These are phyloP conservation scores for Plenodomus biglobosus DNA, from an alignment of 2,329 filamentous ascomycete species.

Conservation along the genomic window DNA sequence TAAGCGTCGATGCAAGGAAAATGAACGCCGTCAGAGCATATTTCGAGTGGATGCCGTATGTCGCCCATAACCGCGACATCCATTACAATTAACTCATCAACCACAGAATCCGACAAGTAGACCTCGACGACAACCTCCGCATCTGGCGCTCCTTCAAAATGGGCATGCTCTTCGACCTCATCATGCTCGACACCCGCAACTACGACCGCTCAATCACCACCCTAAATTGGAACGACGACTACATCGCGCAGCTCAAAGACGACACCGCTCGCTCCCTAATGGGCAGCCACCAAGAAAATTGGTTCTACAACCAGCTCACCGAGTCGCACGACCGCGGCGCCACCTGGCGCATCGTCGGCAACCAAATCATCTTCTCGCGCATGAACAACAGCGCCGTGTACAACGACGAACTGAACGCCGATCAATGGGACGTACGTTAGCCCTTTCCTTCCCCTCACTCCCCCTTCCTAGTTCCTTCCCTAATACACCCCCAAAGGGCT, in stretches of 20 bases:
- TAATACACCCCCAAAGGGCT: constrained; percentile 52
- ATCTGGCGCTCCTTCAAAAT: constrained; percentile 47
- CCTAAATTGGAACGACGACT: constrained; percentile 56
- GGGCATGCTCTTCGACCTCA: constrained; percentile 45
- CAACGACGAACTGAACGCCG: constrained; percentile 48
- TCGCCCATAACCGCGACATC: constrained; percentile 29
- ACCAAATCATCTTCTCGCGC: constrained; percentile 56
- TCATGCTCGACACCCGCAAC: constrained; percentile 48
- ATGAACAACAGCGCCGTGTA: constrained; percentile 30
- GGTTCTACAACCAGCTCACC: constrained; percentile 55
- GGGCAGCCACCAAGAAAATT: constrained; percentile 70
- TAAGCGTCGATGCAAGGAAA: constrained; percentile 49
- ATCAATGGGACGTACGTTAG: constrained; percentile 59
- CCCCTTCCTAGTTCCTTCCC: background rate
- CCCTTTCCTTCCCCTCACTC: too few relatives aligned
- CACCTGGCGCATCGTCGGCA: constrained; percentile 69
- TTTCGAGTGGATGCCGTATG: constrained; percentile 50
- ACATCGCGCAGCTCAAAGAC: constrained; percentile 61
- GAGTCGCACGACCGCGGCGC: constrained; percentile 62
- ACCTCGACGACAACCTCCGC: constrained; percentile 49
- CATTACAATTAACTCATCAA: constrained; percentile 46
- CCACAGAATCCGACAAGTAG: constrained; percentile 46
- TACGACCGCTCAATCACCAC: constrained; percentile 43
- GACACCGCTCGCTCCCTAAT: constrained; percentile 68
- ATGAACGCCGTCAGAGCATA: constrained; percentile 51